phyloP scores from a whole-genome alignment of 2,329 filamentous ascomycete genomes.

The Thielaviopsis populi region DNA sequence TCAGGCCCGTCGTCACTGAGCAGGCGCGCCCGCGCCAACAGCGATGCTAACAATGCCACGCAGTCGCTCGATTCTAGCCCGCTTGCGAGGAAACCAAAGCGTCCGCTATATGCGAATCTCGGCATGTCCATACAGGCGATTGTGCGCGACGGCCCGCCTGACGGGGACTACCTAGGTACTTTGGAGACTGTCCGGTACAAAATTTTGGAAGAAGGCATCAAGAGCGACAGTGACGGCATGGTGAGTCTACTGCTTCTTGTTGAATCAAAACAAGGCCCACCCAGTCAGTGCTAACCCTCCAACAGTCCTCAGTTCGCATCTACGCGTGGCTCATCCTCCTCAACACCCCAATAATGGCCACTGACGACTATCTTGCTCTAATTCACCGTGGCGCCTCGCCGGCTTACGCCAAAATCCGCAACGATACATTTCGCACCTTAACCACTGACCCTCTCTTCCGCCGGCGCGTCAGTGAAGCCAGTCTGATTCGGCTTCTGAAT shows the following conservation, averaged over 20 bases:
- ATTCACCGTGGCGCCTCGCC: slow-evolving; percentile 88
- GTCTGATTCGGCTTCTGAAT: slow-evolving; percentile 83
- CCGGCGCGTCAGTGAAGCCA: slow-evolving; percentile 86
- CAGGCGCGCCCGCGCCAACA: slow-evolving; percentile 51
- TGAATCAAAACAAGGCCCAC: neutral
- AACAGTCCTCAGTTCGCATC: slow-evolving; percentile 75
- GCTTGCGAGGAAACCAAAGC: slow-evolving; percentile 17
- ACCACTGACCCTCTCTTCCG: slow-evolving; percentile 96
- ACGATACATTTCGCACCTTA: slow-evolving; percentile 93
- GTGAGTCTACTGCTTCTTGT: slow-evolving; percentile 30
- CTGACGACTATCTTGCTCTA: slow-evolving; percentile 76
- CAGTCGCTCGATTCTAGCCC: neutral
- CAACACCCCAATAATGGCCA: slow-evolving; percentile 68
- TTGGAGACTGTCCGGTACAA: slow-evolving; percentile 58
- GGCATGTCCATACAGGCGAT: slow-evolving; percentile 55
- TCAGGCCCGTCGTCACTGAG: slow-evolving; percentile 28
- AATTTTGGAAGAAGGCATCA: slow-evolving; percentile 60
- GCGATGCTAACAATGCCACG: slow-evolving; percentile 42
- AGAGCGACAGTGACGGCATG: slow-evolving; percentile 68
- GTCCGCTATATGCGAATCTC: slow-evolving; percentile 36
- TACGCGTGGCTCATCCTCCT: slow-evolving; percentile 94
- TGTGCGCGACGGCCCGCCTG: slow-evolving; percentile 63
- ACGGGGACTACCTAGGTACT: slow-evolving; percentile 50
- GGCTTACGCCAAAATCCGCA: slow-evolving; percentile 92
- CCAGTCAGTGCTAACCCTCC: neutral